A percentile compares a stretch with the other conserved stretches of the same genome.
These are phyloP conservation scores for Chalciporus chontae DNA, from an alignment of 768 basidiomycete species.

Conservation along the genomic window DNA sequence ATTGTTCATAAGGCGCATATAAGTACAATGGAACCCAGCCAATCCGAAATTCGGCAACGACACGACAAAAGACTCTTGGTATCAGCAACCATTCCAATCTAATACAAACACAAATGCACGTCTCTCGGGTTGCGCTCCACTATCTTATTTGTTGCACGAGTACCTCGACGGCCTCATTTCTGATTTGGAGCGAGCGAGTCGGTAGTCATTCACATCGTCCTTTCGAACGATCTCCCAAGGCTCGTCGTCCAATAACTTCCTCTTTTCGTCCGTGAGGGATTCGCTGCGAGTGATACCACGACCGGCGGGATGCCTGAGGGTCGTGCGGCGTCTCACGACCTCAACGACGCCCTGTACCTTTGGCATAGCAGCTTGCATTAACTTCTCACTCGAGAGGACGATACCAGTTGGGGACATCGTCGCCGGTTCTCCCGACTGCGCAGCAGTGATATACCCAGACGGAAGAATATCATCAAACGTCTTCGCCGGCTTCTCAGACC, in stretches of 20 bases:
- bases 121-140: neutral
- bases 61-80: neutral
- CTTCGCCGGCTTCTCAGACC: constrained; percentile 22
- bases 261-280: constrained; percentile 19
- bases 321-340: constrained; percentile 22
- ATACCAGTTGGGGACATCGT: constrained; percentile 10
- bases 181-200: constrained; percentile 23
- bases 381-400: constrained; percentile 29
- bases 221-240: constrained; percentile 14
- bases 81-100: neutral
- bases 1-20: neutral
- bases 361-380: constrained; percentile 33
- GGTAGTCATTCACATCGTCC: constrained; percentile 5
- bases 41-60: neutral
- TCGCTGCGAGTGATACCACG: constrained; percentile 8
- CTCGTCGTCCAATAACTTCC: constrained; percentile 17
- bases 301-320: constrained; percentile 1
- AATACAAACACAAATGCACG: neutral
- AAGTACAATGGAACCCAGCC: neutral
- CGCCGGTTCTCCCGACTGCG: constrained; percentile 23
- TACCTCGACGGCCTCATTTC: constrained; percentile 22
- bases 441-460: constrained; percentile 40
- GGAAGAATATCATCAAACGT: constrained; percentile 51
- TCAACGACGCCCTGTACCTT: constrained; percentile 39
- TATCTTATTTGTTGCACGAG: constrained; percentile 16